Percentiles rank a stretch among this genome's conserved stretches.
Conservation (phyloP, 805 yeast genomes). For the Lachancea mirantina region DNA sequence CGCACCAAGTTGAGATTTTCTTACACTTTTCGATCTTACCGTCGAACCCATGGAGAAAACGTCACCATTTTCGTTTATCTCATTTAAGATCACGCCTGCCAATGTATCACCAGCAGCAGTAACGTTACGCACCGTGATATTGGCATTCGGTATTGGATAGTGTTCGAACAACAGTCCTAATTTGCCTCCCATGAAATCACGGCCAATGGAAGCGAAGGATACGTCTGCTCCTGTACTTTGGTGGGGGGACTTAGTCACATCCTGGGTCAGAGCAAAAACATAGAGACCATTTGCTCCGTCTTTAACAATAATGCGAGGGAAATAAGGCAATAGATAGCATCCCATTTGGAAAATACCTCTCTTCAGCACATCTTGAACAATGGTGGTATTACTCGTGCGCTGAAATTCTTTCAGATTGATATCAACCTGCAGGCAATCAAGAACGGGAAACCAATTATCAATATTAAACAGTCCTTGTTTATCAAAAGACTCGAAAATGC, state of each 20-base stretch:
- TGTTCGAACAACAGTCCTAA: conserved; percentile 60
- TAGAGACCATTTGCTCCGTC: conserved; percentile 61
- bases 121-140: conserved; percentile 48
- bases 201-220: conserved; percentile 3
- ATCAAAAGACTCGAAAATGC: conserved; percentile 46
- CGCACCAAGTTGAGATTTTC: conserved; percentile 13
- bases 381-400: conserved; percentile 1
- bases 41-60: conserved; percentile 3
- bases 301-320: conserved; percentile 60
- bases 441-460: conserved; percentile 66
- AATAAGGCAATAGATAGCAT: conserved; percentile 64
- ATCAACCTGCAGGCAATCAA: conserved; percentile 48
- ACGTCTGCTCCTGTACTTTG: conserved; percentile 15
- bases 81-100: conserved; percentile 53
- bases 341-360: conserved; percentile 57
- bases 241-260: conserved; percentile 5
- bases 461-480: conserved; percentile 40
- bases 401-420: conserved; percentile 16
- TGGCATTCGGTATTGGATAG: conserved; percentile 37
- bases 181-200: conserved; percentile 11
- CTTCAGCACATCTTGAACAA: conserved; percentile 25
- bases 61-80: conserved; percentile 17
- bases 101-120: conserved; percentile 89
- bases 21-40: conserved; percentile 4
- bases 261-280: conserved; percentile 30